These are phyloP conservation scores for Avena sativa DNA, from an alignment of 176 grass and related monocot species.

Conservation along the genomic window DNA sequence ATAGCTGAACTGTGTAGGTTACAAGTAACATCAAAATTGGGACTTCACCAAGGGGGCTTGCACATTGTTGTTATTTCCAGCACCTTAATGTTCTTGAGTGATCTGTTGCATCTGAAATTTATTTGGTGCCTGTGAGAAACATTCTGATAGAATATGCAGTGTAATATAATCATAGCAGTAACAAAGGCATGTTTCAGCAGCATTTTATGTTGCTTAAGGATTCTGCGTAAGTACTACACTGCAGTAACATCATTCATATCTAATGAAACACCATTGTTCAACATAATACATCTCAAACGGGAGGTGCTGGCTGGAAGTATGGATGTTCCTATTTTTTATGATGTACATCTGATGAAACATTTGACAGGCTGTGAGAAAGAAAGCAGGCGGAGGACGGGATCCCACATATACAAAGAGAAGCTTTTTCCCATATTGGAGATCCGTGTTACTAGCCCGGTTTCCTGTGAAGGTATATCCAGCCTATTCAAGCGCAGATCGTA, in stretches of 20 bases:
- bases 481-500: conserved; percentile 29
- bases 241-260: neutral
- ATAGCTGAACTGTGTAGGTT: neutral
- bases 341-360: neutral
- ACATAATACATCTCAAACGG: neutral
- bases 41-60: neutral
- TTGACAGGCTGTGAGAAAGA: neutral
- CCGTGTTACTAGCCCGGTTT: neutral
- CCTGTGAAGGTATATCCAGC: conserved; percentile 23
- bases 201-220: no score
- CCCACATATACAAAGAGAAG: conserved; percentile 20
- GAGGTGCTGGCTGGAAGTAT: neutral
- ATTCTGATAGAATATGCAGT: conserved; percentile 2
- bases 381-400: conserved; percentile 13
- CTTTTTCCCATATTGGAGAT: conserved; percentile 5
- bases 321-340: neutral
- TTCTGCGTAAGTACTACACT: neutral
- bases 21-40: conserved; percentile 7
- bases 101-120: conserved; percentile 5
- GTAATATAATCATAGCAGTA: neutral
- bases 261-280: conserved; percentile 1
- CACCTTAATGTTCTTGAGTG: neutral
- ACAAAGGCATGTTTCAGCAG: neutral
- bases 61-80: neutral
- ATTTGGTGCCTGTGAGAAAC: neutral